phyloP scores from a whole-genome alignment of 2,329 filamentous ascomycete genomes.

The Hypoxylon sp. region DNA sequence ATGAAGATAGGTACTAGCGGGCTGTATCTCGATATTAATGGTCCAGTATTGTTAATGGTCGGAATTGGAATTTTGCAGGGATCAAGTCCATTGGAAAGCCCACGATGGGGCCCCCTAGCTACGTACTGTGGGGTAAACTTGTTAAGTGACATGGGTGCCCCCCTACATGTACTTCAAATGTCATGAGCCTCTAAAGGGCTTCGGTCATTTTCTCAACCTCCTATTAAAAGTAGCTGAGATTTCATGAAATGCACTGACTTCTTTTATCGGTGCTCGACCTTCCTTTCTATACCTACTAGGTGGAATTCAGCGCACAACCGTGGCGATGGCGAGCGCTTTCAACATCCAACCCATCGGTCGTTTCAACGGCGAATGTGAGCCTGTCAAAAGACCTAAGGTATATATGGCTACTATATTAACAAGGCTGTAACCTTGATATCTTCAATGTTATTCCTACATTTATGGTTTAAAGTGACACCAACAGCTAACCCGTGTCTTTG shows the following conservation, averaged over 20 bases:
- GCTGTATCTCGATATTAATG: neutral
- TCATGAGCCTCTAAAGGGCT: slow-evolving; percentile 14
- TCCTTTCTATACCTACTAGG: neutral
- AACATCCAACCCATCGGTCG: slow-evolving; percentile 76
- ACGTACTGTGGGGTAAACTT: slow-evolving; percentile 35
- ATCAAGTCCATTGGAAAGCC: neutral
- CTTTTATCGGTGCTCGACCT: neutral
- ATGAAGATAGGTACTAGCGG: slow-evolving; percentile 11
- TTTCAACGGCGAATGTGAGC: slow-evolving; percentile 75
- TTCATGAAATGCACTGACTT: neutral
- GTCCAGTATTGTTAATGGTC: slow-evolving; percentile 7
- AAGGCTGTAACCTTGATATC: neutral
- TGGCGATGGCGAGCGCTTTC: slow-evolving; percentile 59
- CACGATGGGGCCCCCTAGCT: neutral
- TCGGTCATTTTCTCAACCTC: neutral
- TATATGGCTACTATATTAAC: slow-evolving; percentile 4
- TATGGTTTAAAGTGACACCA: no score
- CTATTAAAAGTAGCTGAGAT: neutral
- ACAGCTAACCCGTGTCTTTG: neutral
- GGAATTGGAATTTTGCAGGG: slow-evolving; percentile 9
- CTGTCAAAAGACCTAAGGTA: slow-evolving; percentile 82
- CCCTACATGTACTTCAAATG: neutral
- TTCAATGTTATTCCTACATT: neutral
- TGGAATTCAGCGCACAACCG: neutral
- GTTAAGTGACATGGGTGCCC: slow-evolving; percentile 16